Base-by-base conservation (phyloP, 169 alveolate species). In the Plasmodium billcollinsi region DNA sequence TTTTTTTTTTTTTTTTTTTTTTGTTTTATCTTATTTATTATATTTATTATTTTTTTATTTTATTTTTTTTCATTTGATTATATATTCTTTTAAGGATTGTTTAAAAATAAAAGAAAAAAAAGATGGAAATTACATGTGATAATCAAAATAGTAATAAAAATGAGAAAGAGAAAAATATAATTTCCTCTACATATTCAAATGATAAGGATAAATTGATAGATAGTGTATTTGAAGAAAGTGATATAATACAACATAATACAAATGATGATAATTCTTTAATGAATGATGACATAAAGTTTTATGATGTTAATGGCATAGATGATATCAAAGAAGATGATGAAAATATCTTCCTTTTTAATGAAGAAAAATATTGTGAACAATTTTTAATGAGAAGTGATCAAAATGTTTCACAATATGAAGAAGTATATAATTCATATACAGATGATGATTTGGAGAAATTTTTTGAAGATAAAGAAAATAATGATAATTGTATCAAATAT, bases 361-460 rank as follows among this genome's bases (percentile, higher is more conserved):
- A 83, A 26, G 52, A 83, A 21, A 59, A 76, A 14, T 29, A 20
- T 15, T 21, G 49, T 15, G 65, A 76, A 58, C 71, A 76, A 6
- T 12, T 24, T 21, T 18, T 56, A 54, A 67, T 49, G 67, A 61
- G 52, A n/a, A 58, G 56, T n/a, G 73, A 56, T 20, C 20, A 21
- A 43, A 62, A 59, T 4, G 9, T 69, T 45, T 43, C 29, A 26
- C 50, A 11, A 20, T 20, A 33, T 33, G 73, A 56, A 47, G 91
- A 83, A 33, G 43, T 58, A 15, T 56, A 45, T 29, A 83, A 69
- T 63, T 83, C 91, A 21, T 54, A 83, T 49, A 69, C 83, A 6
- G 91, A 83, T 58, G 85, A 83, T 24, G 83, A 83, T 20, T 61
- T 83, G 39, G 91, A 83, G n/a, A 29, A 67, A 18, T 83, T 83